A percentile compares a stretch with the other conserved stretches of the same genome.
phyloP scores from a whole-genome alignment of 106 monocot species.

The Acanthochlamys bracteata region DNA sequence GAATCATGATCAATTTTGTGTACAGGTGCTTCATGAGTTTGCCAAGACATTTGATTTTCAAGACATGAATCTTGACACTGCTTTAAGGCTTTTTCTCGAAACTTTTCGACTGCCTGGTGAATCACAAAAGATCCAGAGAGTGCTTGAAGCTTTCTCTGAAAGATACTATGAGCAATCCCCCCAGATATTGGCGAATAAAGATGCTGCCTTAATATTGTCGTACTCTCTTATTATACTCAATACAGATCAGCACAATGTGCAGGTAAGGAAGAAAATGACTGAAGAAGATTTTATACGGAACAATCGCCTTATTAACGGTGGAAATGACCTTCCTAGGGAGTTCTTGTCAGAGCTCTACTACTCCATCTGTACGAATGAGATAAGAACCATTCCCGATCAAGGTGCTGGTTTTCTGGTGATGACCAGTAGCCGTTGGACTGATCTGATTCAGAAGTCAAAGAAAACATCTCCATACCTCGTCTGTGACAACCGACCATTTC shows the following conservation, averaged over 20 bases:
- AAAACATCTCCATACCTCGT: conserved; percentile 45
- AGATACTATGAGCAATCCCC: conserved; percentile 71
- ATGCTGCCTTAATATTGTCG: conserved; percentile 57
- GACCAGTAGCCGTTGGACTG: conserved; percentile 62
- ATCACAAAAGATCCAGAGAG: conserved; percentile 74
- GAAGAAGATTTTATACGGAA: conserved; percentile 74
- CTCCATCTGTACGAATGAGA: conserved; percentile 65
- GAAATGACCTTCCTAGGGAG: conserved; percentile 64
- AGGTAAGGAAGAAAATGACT: conserved; percentile 79
- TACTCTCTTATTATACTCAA: conserved; percentile 82
- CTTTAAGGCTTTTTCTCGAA: conserved; percentile 63
- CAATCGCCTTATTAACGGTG: conserved; percentile 66
- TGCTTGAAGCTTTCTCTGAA: conserved; percentile 76
- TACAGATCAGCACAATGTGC: conserved; percentile 75
- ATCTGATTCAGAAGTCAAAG: conserved; percentile 54
- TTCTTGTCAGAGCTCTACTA: conserved; percentile 59
- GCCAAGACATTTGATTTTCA: conserved; percentile 68
- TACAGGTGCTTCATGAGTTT: conserved; percentile 71
- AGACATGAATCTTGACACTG: conserved; percentile 63
- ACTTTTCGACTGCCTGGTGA: conserved; percentile 74
- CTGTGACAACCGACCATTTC: conserved; percentile 36
- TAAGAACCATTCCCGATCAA: conserved; percentile 55
- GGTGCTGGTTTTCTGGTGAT: conserved; percentile 49
- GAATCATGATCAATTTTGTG: conserved; percentile 67
- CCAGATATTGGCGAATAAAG: conserved; percentile 59